phyloP scores from a whole-genome alignment of 148 eudicot species.

The Rheum nobile region DNA sequence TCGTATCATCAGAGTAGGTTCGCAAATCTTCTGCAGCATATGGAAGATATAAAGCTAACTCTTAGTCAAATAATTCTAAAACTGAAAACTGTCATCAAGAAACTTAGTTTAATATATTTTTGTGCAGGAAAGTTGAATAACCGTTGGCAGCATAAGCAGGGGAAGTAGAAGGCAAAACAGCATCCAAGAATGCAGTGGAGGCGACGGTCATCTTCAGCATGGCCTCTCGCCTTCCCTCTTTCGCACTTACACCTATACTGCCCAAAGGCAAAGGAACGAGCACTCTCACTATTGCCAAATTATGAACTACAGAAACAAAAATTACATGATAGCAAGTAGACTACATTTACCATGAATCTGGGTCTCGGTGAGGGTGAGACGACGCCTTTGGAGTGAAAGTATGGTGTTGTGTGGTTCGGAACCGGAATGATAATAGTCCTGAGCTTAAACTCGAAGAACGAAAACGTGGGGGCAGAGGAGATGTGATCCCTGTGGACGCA shows the following conservation, averaged over 20 bases:
- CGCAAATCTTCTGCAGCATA: conserved; percentile 34
- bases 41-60: neutral
- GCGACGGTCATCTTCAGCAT: conserved; percentile 18
- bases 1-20: conserved; percentile 58
- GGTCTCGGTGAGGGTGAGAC: neutral
- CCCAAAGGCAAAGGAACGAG: neutral
- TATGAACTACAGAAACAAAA: neutral
- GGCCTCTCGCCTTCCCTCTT: conserved; percentile 21
- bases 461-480: neutral
- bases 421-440: neutral
- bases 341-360: neutral
- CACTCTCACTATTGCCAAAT: neutral
- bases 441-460: neutral
- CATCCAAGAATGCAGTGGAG: conserved; percentile 5
- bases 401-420: neutral
- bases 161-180: conserved; percentile 16
- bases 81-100: neutral
- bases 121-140: neutral
- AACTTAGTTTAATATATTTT: neutral
- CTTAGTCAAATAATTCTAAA: neutral
- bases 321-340: neutral
- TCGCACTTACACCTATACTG: neutral
- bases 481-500: neutral
- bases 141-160: neutral
- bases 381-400: neutral